These are phyloP conservation scores for Trichomonas tenax DNA, from an alignment of 208 protist species.

Conservation along the genomic window DNA sequence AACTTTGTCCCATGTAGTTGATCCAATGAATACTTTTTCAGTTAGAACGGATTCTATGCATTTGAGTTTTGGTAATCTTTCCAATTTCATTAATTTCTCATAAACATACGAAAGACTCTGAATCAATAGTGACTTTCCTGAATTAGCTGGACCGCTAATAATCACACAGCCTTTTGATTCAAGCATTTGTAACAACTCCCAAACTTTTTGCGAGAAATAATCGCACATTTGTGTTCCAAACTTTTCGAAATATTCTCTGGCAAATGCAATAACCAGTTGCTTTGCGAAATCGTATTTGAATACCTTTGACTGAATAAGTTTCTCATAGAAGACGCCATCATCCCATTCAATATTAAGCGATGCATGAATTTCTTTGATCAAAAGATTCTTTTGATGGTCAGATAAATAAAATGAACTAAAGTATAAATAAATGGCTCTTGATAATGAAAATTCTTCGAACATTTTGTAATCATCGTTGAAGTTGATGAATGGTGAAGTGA, in stretches of 20 bases:
- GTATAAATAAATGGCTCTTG: neutral
- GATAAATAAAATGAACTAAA: neutral
- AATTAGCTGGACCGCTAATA: neutral
- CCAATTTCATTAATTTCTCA: neutral
- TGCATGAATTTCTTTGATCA: neutral
- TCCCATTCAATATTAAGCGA: neutral
- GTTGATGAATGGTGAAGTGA: neutral
- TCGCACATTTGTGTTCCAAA: neutral
- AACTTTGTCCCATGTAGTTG: neutral
- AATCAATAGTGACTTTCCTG: neutral
- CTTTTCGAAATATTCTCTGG: neutral
- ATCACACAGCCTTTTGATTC: neutral
- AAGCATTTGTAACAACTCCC: neutral
- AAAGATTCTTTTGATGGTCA: neutral
- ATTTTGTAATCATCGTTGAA: neutral
- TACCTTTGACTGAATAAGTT: neutral
- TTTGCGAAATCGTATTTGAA: neutral
- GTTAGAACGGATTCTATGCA: neutral
- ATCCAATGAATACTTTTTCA: neutral
- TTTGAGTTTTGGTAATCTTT: neutral
- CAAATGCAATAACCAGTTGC: neutral
- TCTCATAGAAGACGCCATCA: neutral
- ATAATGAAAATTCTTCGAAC: neutral
- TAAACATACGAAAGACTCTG: neutral
- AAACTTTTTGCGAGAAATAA: neutral